Conservation (phyloP, 441 rosid genomes). For the Lepidium campestre region DNA sequence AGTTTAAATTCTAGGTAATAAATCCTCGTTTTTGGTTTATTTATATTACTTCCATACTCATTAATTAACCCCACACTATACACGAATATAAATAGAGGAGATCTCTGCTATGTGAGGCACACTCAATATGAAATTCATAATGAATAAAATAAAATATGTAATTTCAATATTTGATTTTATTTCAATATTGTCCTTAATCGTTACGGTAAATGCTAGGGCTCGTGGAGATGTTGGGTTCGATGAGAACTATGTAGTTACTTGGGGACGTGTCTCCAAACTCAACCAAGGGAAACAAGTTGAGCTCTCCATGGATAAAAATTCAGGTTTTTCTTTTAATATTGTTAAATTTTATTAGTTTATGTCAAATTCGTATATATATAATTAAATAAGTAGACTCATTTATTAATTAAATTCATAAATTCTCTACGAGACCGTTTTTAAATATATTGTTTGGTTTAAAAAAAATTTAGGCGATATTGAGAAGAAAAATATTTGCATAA, state of each 20-base stretch:
- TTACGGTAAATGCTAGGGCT: background rate
- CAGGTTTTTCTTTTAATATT: no score
- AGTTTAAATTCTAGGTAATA: background rate
- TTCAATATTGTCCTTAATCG: background rate
- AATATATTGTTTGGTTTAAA: no score
- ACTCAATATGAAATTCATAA: background rate
- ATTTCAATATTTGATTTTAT: background rate
- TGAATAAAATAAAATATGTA: background rate
- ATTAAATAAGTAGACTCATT: no score
- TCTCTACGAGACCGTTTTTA: no score
- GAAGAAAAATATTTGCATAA: no score
- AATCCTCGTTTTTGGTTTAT: no score
- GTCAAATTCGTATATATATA: no score
- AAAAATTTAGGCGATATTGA: no score
- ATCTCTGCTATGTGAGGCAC: background rate
- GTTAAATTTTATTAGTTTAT: no score
- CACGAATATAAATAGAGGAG: background rate
- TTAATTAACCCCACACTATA: background rate
- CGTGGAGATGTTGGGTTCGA: slow-evolving; percentile 29
- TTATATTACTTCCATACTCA: background rate
- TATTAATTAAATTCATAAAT: no score
- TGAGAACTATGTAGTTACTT: slow-evolving; percentile 53
- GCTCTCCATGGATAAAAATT: slow-evolving; percentile 52
- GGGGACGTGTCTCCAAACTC: slow-evolving; percentile 65
- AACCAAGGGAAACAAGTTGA: slow-evolving; percentile 56